Conservation (phyloP, 2,329 filamentous ascomycete genomes). For the Arthrobotrys megalospora region DNA sequence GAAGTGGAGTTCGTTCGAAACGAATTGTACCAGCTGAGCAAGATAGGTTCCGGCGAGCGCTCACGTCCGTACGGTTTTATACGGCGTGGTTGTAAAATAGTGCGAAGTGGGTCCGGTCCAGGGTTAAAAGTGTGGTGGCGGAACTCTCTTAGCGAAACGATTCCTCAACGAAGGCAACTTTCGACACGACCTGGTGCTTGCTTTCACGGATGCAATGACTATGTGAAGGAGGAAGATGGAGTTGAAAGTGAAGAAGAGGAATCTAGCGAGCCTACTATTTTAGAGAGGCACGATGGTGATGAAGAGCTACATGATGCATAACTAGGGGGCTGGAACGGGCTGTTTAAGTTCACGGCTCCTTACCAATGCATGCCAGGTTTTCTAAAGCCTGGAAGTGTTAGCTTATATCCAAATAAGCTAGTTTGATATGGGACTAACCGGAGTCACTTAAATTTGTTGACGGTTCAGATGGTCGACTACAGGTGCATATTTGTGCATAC, state of each 20-base stretch:
- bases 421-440: not conserved
- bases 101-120: conserved; percentile 14
- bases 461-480: not conserved
- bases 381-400: not conserved
- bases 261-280: not conserved
- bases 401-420: not conserved
- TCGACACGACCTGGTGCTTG: conserved; percentile 25
- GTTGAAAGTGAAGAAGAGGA: conserved; percentile 12
- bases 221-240: conserved; percentile 17
- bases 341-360: not conserved
- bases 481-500: not conserved
- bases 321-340: conserved; percentile 6
- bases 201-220: conserved; percentile 20
- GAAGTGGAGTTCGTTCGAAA: conserved; percentile 25
- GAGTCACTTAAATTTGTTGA: too few relatives aligned
- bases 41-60: conserved; percentile 11
- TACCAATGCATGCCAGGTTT: not conserved
- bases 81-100: conserved; percentile 24
- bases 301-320: not conserved
- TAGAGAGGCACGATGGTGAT: not conserved
- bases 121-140: conserved; percentile 24
- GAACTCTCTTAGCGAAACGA: conserved; percentile 23
- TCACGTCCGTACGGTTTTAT: conserved; percentile 26
- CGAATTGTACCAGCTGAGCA: conserved; percentile 13
- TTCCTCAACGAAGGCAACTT: conserved; percentile 27